A percentile compares a stretch with the other conserved stretches of the same genome.
Conservation (phyloP, 2,329 filamentous ascomycete genomes). For the Clonostachys chloroleuca region DNA sequence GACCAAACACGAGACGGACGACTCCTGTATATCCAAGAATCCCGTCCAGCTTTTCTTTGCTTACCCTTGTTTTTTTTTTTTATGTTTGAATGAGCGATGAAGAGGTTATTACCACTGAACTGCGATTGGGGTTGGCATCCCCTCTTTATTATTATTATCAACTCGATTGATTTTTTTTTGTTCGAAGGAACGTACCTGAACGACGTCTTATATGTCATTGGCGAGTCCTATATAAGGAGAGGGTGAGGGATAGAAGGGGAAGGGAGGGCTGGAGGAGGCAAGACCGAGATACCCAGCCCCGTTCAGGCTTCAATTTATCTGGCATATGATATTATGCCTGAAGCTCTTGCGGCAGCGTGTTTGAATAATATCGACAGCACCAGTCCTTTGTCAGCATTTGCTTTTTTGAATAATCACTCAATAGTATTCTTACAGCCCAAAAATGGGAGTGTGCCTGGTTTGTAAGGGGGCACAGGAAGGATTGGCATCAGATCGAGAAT, state of each 20-base stretch:
- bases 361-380: background rate
- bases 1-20: background rate
- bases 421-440: no score
- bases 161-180: no score
- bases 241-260: background rate
- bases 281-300: slow-evolving; percentile 33
- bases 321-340: slow-evolving; percentile 19
- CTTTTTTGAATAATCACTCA: background rate
- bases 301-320: slow-evolving; percentile 26
- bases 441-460: no score
- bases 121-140: no score
- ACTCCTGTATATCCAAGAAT: background rate
- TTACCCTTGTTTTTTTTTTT: background rate
- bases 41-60: background rate
- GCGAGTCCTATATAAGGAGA: no score
- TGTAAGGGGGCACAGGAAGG: no score
- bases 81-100: background rate
- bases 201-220: no score
- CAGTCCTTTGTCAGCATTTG: background rate
- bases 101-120: background rate
- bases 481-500: no score
- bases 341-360: slow-evolving; percentile 2
- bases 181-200: no score
- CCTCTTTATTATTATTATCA: no score
- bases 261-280: background rate